phyloP scores from a whole-genome alignment of 768 basidiomycete genomes.

The Auricularia cornea region DNA sequence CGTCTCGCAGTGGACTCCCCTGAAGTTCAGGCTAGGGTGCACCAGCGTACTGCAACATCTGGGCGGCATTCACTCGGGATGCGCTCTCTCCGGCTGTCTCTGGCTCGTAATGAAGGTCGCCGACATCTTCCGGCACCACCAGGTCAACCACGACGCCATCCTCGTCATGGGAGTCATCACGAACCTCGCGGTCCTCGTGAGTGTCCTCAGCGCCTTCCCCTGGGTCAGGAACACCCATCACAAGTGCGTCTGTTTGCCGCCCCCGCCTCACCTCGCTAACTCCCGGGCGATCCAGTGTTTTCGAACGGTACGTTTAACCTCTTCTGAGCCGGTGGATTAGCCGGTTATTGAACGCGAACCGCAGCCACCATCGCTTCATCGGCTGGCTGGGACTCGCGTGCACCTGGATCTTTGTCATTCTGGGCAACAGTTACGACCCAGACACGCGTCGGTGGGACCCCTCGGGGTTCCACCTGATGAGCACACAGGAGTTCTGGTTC shows the following conservation, averaged over 20 bases:
- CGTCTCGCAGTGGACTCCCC: slow-evolving; percentile 53
- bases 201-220: slow-evolving; percentile 59
- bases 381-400: slow-evolving; percentile 59
- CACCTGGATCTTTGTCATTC: slow-evolving; percentile 48
- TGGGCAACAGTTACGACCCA: slow-evolving; percentile 55
- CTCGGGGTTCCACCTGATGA: slow-evolving; percentile 44
- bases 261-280: background rate
- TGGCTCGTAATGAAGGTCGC: slow-evolving; percentile 59
- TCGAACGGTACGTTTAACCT: slow-evolving; percentile 36
- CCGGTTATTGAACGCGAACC: background rate
- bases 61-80: slow-evolving; percentile 73
- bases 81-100: slow-evolving; percentile 57
- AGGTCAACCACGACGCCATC: slow-evolving; percentile 45
- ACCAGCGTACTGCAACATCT: slow-evolving; percentile 44
- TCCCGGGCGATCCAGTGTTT: slow-evolving; percentile 39
- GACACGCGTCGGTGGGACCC: slow-evolving; percentile 48
- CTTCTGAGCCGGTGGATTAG: background rate
- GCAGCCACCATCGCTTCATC: slow-evolving; percentile 62
- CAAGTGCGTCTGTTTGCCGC: slow-evolving; percentile 41
- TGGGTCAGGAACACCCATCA: slow-evolving; percentile 77
- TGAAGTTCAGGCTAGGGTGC: slow-evolving; percentile 17
- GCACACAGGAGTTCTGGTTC: slow-evolving; percentile 74
- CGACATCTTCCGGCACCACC: slow-evolving; percentile 42
- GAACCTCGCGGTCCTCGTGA: slow-evolving; percentile 46
- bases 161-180: slow-evolving; percentile 56